Evolutionary conservation across 129 eudicot species (phyloP), one percentile per base, ranked within the genome.

Genomic region (Chrysanthemum lavandulifolium): DNA sequence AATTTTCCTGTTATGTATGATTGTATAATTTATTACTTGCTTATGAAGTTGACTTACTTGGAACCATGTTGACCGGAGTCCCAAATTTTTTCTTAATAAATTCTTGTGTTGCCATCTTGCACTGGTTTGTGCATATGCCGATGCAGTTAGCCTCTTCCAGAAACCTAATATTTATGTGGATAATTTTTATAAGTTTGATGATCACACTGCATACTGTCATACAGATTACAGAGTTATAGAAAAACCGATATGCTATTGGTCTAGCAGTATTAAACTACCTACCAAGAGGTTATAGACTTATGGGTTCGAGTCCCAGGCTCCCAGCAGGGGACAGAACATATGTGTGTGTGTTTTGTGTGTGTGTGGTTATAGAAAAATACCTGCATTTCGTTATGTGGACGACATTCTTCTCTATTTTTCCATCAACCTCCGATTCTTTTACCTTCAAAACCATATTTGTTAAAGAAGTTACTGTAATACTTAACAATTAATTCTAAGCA

Each of bases 101-200:
- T 69, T 79, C 75, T 83, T 94, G 99, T 33, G 96, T 84, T 5
- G 99, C 91, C 87, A 86, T 80, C 87, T 90, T 94, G 84, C 99
- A 94, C 13, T 90, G 89, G 57, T 90, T 94, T 58, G 93, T 94
- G 85, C 99, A 94, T 91, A 94, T 90, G 60, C 97, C 97, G 11
- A 90, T 82, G 66, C 99, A 94, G 64, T 90, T 94, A 3, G 88
- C 75, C 77, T 80, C 87, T 80, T 90, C 96, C 86, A 94, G 67
- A 80, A 94, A 94, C 91, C 99, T 94, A 27, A 67, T 69, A 47
- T 75, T 23, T 50, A 18, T 13, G 1, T 33, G 15, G 6, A 75
- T 49, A 15, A 13, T 18, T n/a, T 74, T 62, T 73, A 7, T 40
- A 68, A 55, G 48, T 69, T 14, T 60, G 72, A 65, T 45, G 9